These are phyloP conservation scores for Tetraselmis striata DNA, from an alignment of 139 green algal species.

Conservation along the genomic window DNA sequence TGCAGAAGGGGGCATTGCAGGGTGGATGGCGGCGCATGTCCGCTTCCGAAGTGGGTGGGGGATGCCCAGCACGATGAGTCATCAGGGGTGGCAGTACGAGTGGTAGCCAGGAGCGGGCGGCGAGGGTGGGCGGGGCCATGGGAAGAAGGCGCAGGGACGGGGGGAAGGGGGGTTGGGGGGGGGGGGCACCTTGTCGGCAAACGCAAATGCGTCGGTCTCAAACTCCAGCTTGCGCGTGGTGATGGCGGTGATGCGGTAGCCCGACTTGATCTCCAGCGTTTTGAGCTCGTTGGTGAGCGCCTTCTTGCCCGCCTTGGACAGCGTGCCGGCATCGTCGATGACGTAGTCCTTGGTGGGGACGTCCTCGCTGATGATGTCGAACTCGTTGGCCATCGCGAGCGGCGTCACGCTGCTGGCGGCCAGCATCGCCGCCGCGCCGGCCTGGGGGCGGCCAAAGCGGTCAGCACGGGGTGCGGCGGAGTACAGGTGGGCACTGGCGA, in stretches of 20 bases:
- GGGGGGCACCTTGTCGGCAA: constrained; percentile 90
- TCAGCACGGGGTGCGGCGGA: background rate
- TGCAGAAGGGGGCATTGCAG: too few relatives aligned
- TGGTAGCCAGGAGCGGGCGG: too few relatives aligned
- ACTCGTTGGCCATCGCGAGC: constrained; percentile 65
- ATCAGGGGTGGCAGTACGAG: too few relatives aligned
- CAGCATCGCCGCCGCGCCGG: constrained; percentile 35
- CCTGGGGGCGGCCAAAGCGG: background rate
- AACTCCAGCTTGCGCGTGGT: constrained; percentile 94
- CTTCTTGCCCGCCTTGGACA: constrained; percentile 69
- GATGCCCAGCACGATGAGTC: too few relatives aligned
- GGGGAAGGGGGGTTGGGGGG: too few relatives aligned
- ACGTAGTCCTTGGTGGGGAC: constrained; percentile 65
- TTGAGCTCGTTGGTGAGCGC: constrained; percentile 66
- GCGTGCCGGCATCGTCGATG: constrained; percentile 82
- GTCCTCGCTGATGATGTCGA: constrained; percentile 76
- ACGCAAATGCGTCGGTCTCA: constrained; percentile 88
- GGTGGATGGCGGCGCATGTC: too few relatives aligned
- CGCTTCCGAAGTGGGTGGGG: too few relatives aligned
- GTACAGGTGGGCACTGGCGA: background rate
- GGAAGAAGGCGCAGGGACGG: too few relatives aligned
- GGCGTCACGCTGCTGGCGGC: constrained; percentile 15
- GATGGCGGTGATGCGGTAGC: constrained; percentile 82
- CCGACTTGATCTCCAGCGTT: constrained; percentile 75
- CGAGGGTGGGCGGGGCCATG: too few relatives aligned